A percentile compares a stretch with the other conserved stretches of the same genome.
Evolutionary conservation across 176 grass and related monocot species (phyloP).

Genomic region (Saccharum spontaneum): DNA sequence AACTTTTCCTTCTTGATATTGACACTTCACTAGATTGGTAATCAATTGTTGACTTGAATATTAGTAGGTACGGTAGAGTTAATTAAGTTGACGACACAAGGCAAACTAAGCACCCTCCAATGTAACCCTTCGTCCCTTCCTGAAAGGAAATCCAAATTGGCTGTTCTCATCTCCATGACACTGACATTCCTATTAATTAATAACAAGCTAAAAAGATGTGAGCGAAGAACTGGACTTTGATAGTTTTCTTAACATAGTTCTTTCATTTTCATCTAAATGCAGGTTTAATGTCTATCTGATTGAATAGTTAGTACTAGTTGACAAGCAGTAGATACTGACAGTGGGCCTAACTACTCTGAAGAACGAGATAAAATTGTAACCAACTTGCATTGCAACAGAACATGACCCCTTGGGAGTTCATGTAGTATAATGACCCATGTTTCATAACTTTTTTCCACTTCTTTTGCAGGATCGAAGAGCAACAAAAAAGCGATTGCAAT

Average conservation of each 20-base stretch:
- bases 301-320: background rate
- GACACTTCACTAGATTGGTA: background rate
- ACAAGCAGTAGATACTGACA: background rate
- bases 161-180: background rate
- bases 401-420: background rate
- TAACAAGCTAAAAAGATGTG: background rate
- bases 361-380: background rate
- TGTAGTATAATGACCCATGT: background rate
- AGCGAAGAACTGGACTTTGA: background rate
- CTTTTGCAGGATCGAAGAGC: constrained; percentile 6
- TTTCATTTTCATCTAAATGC: background rate
- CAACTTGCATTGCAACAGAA: background rate
- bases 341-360: background rate
- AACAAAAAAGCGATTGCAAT: background rate
- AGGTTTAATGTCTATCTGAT: background rate
- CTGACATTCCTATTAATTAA: background rate
- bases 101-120: background rate
- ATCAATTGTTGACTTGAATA: background rate
- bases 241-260: background rate
- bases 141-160: background rate
- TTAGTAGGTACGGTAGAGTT: background rate
- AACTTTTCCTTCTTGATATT: constrained; percentile 4
- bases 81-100: background rate
- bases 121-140: background rate
- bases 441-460: background rate